Percentiles rank a stretch among this genome's conserved stretches.
Evolutionary conservation across 441 rosid species (phyloP).

Genomic region (Raphanus hybrid): DNA sequence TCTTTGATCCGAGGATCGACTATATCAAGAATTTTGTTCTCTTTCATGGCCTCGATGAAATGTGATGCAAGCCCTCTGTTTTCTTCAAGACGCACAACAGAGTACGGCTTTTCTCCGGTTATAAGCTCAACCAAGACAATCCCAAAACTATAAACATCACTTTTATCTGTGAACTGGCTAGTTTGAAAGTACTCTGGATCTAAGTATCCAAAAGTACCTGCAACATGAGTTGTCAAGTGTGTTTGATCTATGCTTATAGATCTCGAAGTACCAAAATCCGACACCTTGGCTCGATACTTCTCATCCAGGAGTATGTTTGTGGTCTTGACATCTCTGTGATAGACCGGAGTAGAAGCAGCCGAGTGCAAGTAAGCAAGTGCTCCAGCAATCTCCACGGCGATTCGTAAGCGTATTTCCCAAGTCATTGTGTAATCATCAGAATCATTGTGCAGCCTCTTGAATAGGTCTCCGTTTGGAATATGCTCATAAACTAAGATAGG

Average conservation of each 20-base stretch:
- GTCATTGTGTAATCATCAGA: slow-evolving; percentile 31
- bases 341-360: slow-evolving; percentile 36
- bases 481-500: neutral
- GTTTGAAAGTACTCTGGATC: slow-evolving; percentile 25
- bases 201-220: slow-evolving; percentile 7
- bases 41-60: slow-evolving; percentile 13
- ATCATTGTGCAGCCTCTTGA: slow-evolving; percentile 24
- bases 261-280: slow-evolving; percentile 11
- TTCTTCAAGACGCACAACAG: slow-evolving; percentile 15
- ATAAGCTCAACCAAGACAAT: slow-evolving; percentile 39
- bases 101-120: neutral
- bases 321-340: slow-evolving; percentile 37
- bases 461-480: slow-evolving; percentile 10
- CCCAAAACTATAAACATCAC: slow-evolving; percentile 36
- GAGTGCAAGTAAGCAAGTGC: slow-evolving; percentile 39
- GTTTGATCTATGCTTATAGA: slow-evolving; percentile 9
- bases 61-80: slow-evolving; percentile 16
- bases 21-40: neutral
- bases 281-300: slow-evolving; percentile 34
- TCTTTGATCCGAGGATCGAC: neutral
- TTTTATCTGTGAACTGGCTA: slow-evolving; percentile 73
- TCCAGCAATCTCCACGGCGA: neutral
- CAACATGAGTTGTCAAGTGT: slow-evolving; percentile 14
- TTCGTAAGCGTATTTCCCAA: slow-evolving; percentile 23
- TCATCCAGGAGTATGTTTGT: slow-evolving; percentile 38